phyloP scores from a whole-genome alignment of 192 early-diverging fungal genomes.

The Thoreauomyces humboldtii region DNA sequence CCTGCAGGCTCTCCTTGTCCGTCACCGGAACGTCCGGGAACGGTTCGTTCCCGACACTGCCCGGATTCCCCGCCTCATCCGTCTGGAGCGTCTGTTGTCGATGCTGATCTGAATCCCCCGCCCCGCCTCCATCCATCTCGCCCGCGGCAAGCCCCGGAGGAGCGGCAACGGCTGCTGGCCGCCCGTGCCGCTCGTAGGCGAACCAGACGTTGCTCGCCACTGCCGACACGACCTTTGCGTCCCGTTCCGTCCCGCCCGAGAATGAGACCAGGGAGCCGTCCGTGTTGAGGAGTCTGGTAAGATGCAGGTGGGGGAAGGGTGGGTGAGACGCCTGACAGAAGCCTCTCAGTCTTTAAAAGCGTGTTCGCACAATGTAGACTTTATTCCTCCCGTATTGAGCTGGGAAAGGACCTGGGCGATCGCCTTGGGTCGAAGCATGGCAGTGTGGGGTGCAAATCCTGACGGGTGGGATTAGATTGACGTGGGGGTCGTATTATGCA shows the following conservation, averaged over 20 bases:
- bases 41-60: too few relatives aligned
- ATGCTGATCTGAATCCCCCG: not conserved
- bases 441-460: too few relatives aligned
- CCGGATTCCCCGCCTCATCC: not conserved
- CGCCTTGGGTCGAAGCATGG: conserved; percentile 38
- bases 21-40: not conserved
- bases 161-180: not conserved
- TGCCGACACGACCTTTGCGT: conserved; percentile 37
- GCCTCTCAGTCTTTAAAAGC: too few relatives aligned
- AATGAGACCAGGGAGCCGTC: conserved; percentile 45
- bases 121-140: not conserved
- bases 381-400: conserved; percentile 34
- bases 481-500: too few relatives aligned
- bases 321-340: not conserved
- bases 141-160: too few relatives aligned
- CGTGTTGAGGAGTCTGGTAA: conserved; percentile 35
- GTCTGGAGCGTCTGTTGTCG: not conserved
- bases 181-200: conserved; percentile 43
- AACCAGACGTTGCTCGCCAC: conserved; percentile 44
- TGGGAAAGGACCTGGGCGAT: conserved; percentile 37
- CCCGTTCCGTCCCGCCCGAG: conserved; percentile 31
- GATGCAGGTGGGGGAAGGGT: not conserved
- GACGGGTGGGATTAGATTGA: too few relatives aligned
- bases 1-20: conserved; percentile 32
- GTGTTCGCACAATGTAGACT: conserved; percentile 37